Percentiles rank a stretch among this genome's conserved stretches.
Evolutionary conservation across 257 asterid genomes (phyloP).

Genomic region (Verbascum thapsus): DNA sequence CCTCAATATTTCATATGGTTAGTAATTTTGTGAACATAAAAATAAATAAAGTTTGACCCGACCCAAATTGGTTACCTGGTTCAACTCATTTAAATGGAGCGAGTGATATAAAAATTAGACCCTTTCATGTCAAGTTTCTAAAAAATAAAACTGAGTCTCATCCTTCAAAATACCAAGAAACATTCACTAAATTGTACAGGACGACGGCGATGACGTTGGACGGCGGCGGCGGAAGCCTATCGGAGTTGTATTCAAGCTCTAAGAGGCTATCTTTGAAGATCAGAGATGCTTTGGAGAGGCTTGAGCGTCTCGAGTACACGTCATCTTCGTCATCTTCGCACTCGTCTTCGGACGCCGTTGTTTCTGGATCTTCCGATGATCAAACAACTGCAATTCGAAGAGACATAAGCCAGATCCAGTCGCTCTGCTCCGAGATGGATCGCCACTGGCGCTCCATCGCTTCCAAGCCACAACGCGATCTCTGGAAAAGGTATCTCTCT

Average conservation of each 20-base stretch:
- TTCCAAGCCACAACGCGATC: constrained; percentile 88
- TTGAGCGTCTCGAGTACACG: constrained; percentile 73
- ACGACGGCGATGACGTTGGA: constrained; percentile 42
- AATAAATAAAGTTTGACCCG: no score
- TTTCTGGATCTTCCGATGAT: constrained; percentile 49
- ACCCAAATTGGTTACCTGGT: no score
- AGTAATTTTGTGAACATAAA: no score
- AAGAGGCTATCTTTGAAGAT: constrained; percentile 65
- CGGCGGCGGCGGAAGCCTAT: constrained; percentile 56
- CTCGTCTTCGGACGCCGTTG: constrained; percentile 48
- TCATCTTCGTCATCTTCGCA: constrained; percentile 50
- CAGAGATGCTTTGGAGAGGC: constrained; percentile 82
- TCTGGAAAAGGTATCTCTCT: constrained; percentile 77
- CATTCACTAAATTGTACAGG: neutral
- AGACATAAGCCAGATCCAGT: constrained; percentile 71
- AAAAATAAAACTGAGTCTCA: no score
- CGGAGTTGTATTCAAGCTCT: constrained; percentile 72
- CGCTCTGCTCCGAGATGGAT: constrained; percentile 82
- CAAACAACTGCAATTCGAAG: constrained; percentile 46
- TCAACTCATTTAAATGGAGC: no score
- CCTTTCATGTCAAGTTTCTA: no score
- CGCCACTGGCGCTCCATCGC: constrained; percentile 90
- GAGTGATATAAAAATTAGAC: no score
- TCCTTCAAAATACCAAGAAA: no score
- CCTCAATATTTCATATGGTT: no score